Evolutionary conservation across 345 rosid species (phyloP).

Genomic region (Arabis alpina): DNA sequence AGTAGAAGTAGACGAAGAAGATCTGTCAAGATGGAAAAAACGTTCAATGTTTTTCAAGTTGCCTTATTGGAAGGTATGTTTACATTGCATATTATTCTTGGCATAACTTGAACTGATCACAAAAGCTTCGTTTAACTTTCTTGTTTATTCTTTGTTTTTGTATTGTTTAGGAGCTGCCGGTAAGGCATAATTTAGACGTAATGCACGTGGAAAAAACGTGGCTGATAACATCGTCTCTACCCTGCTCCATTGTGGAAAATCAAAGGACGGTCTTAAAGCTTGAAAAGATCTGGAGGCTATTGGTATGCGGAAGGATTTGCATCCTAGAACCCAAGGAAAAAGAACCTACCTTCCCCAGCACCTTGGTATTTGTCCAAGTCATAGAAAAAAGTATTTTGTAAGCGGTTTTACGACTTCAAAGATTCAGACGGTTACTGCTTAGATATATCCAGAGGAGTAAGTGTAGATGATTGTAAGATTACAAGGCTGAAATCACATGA

Average conservation of each 20-base stretch:
- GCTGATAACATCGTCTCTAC: not conserved
- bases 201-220: not conserved
- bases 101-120: too few relatives aligned
- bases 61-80: not conserved
- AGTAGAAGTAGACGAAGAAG: not conserved
- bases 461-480: too few relatives aligned
- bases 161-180: not conserved
- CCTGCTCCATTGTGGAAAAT: not conserved
- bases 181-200: not conserved
- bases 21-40: not conserved
- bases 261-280: not conserved
- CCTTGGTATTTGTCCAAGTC: slow-evolving; percentile 5
- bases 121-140: too few relatives aligned
- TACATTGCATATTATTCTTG: too few relatives aligned
- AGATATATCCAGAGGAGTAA: not conserved
- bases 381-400: not conserved
- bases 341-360: not conserved
- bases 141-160: too few relatives aligned
- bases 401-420: not conserved
- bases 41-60: not conserved
- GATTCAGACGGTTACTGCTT: not conserved
- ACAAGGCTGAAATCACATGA: too few relatives aligned
- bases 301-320: slow-evolving; percentile 3
- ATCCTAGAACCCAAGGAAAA: not conserved
- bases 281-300: not conserved